phyloP scores from a whole-genome alignment of 2,329 filamentous ascomycete genomes.

The Didymella segeticola region DNA sequence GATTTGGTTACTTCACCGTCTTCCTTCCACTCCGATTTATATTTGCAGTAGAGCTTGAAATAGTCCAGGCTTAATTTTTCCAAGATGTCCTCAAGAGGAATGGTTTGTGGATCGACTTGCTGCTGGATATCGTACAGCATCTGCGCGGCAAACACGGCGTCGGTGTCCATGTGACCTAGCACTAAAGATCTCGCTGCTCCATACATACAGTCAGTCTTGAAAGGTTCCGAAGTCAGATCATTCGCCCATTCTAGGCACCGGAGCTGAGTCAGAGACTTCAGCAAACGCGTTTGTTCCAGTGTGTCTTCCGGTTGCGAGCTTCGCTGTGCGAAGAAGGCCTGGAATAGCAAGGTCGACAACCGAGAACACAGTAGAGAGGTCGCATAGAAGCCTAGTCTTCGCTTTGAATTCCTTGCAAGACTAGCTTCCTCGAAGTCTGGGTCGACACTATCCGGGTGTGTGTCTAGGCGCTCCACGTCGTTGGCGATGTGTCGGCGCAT shows the following conservation, averaged over 20 bases:
- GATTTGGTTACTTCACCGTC: background rate
- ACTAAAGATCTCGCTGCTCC: background rate
- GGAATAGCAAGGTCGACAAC: background rate
- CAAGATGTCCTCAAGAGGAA: background rate
- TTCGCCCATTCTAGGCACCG: background rate
- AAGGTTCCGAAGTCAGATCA: background rate
- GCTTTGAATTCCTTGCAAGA: background rate
- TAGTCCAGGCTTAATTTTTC: background rate
- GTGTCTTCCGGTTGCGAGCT: background rate
- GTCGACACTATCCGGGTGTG: background rate
- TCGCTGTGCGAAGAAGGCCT: background rate
- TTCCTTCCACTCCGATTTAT: background rate
- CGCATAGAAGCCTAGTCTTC: conserved; percentile 2
- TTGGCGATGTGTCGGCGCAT: conserved; percentile 1
- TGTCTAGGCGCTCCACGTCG: background rate
- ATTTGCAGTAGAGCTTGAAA: background rate
- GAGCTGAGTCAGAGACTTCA: conserved; percentile 12
- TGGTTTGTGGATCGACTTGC: background rate
- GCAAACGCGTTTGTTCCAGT: background rate
- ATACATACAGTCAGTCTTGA: background rate
- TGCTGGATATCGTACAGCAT: conserved; percentile 19
- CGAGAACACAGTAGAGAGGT: background rate
- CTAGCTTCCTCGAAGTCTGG: conserved; percentile 1
- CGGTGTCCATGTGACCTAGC: background rate
- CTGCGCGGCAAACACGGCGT: conserved; percentile 18